Conservation (phyloP, 2,329 filamentous ascomycete species). For the Epichloe sylvatica region DNA sequence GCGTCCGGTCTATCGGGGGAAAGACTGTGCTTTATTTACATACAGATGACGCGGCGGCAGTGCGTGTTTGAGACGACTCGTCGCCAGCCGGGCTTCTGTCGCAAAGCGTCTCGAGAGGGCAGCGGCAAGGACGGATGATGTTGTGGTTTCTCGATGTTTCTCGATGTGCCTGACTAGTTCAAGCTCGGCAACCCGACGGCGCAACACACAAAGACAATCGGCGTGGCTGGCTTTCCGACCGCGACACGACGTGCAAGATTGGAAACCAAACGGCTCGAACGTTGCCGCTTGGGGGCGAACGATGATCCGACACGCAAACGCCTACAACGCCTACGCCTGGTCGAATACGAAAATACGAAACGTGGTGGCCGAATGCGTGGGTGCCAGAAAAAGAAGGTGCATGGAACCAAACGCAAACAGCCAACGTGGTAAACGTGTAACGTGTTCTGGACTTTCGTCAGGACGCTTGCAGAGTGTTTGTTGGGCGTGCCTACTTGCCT, state of each 20-base stretch:
- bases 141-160: neutral
- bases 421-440: too few species aligned
- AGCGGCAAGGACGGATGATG: neutral
- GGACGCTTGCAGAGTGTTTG: too few species aligned
- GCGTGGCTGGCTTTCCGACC: neutral
- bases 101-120: neutral
- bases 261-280: neutral
- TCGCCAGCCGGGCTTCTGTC: neutral
- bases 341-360: neutral
- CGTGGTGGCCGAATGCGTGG: neutral
- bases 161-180: neutral
- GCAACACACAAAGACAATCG: neutral
- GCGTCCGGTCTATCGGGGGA: too few species aligned
- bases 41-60: neutral
- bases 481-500: neutral
- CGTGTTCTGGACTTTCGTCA: too few species aligned
- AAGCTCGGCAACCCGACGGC: neutral
- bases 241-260: neutral
- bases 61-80: neutral
- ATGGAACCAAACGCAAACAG: neutral
- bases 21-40: neutral
- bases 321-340: too few species aligned
- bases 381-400: neutral
- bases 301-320: neutral
- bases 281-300: neutral